Evolutionary conservation across 2,329 filamentous ascomycete species (phyloP), one percentile per base, ranked within the genome.

Genomic region (Colletotrichum tropicicola): DNA sequence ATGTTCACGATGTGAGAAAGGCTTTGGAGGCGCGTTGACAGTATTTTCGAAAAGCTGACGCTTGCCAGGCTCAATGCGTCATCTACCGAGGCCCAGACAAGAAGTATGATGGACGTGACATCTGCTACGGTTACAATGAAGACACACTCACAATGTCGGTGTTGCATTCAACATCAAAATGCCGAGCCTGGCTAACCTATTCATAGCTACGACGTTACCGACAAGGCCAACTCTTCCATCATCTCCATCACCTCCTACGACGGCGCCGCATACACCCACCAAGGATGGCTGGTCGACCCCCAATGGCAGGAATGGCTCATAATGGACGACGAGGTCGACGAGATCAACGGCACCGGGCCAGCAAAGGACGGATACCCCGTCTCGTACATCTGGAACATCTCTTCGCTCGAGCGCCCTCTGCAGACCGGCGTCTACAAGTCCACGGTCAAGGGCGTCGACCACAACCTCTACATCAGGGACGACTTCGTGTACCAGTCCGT

Each of bases 181-280:
- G 12, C 10, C 32, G 10, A 13, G 8, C 10, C 30, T 35, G 6
- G 15, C 15, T 41, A n/a, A 41, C 15, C 9, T 4, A 4, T 7
- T 8, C 9, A 41, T 9, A 73, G 72, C 59, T 84, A 81, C 69
- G 82, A 86, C 59, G 79, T 85, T 7, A 84, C 80, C 21, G 74
- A 85, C 73, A 85, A 85, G 75, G 74, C 77, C 27, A 74, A 73
- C 54, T 72, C 77, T 59, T 78, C 72, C n/a, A 77, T 86, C 65
- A 80, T 88, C 68, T 86, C 84, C 54, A 78, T 78, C 63, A 86
- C 83, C 3, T 81, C 80, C 0, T 88, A 87, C 73, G 79, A 82
- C n/a, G 85, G 85, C 41, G 83, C 83, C 17, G 72, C 79, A 15
- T 87, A 87, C 76, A 86, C 84, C 2, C 85, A 88, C 72, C 85